A percentile compares a stretch with the other conserved stretches of the same genome.
phyloP scores from a whole-genome alignment of 1,284 basidiomycete species.

The Ustilago tritici region DNA sequence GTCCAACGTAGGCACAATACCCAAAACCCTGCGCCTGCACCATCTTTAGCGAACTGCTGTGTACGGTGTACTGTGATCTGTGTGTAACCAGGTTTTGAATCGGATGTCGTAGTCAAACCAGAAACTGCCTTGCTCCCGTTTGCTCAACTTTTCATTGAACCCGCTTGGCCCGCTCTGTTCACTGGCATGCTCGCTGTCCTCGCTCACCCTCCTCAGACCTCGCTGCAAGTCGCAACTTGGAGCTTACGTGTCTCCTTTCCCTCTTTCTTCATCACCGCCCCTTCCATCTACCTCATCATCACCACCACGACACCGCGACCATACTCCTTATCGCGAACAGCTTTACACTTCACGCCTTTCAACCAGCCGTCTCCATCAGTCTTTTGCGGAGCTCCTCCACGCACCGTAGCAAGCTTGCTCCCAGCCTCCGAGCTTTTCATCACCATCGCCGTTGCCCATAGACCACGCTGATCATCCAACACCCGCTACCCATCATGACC shows the following conservation, averaged over 20 bases:
- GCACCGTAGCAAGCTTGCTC: not conserved
- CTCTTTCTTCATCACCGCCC: not conserved
- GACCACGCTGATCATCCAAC: not conserved
- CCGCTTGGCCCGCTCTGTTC: not conserved
- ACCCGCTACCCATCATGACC: slow-evolving; percentile 16
- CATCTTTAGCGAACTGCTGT: not conserved
- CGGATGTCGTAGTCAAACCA: not conserved
- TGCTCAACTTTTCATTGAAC: not conserved
- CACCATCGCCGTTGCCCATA: not conserved
- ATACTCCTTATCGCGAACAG: not conserved
- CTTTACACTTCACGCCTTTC: not conserved
- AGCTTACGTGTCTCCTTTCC: slow-evolving; percentile 11
- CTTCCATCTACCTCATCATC: not conserved
- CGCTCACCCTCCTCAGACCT: not conserved
- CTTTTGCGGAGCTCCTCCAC: not conserved
- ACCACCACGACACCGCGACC: slow-evolving; percentile 3
- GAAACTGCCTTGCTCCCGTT: not conserved
- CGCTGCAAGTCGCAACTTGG: not conserved
- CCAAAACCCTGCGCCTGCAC: slow-evolving; percentile 2
- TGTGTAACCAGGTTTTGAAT: not conserved
- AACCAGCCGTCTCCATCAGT: not conserved
- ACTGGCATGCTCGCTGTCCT: not conserved
- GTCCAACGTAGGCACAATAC: not conserved
- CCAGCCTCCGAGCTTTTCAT: not conserved
- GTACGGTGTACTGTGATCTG: too few relatives aligned